Evolutionary conservation across 345 rosid genomes (phyloP), one percentile per base, ranked within the genome.

Genomic region (Physaria fendleri): DNA sequence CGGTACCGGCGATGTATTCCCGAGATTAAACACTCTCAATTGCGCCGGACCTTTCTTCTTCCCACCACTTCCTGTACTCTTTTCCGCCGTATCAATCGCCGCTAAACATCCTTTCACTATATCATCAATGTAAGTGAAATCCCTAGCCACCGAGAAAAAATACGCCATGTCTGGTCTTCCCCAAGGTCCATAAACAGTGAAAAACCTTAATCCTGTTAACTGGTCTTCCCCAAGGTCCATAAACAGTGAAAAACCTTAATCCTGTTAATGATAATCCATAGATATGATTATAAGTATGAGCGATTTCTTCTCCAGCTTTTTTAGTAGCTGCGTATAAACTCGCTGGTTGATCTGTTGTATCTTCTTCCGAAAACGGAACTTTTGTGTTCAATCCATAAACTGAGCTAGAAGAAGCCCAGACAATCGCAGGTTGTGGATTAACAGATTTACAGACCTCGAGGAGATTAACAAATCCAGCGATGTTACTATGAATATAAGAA

Each of bases 121-220:
- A 62, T 91, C 98, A 52, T 91, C 98, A 17, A 91, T 80, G 78
- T 88, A 91, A 41, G 98, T 91, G 46, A 91, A 91, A 71, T 91
- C 98, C 65, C 98, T 77, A 17, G 97, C 91, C 48, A 89, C 95
- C 0, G 91, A 89, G 69, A 86, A 89, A 82, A 89, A 89, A 70
- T 89, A 89, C 4, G 95, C 95, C 97, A 89, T 89, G 71, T 89
- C 97, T 2, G 97, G 95, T 56, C 95, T 82, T 10, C 97, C 97
- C 97, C 97, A 86, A 1, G 95, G 97, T 1, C 97, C 97, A 44
- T 89, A 89, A 20, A 89, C 97, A 0, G 97, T 89, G 73, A 89
- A 89, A 43, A 89, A 89, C 40, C 97, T 71, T 56, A 89, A 65
- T 18, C 95, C 97, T 2, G 97, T 89, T 21, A 89, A 74, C 97